Base-by-base conservation (phyloP, 805 yeast species). In the Kuraishia hungarica region DNA sequence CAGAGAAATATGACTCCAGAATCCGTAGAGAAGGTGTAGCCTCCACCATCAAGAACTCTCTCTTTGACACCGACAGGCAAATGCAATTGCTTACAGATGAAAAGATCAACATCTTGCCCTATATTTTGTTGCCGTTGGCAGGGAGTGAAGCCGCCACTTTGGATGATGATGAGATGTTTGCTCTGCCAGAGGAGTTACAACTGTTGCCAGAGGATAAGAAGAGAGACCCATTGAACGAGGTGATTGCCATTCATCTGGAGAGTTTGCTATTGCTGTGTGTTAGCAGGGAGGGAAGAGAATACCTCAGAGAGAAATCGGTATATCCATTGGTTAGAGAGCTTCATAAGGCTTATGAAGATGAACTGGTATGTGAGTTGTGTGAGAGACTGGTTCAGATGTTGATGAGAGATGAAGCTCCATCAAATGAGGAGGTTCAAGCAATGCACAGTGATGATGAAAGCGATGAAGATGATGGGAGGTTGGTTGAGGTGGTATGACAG, bases 21-120 rank as follows among this genome's bases (percentile, higher is more conserved):
- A 81, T 82, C 24, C 83, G 98, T 72, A 80, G 98, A 70, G 92
- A 87, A 66, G 97, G 97, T 64, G 92, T 89, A 46, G 96, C 96
- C 1, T 87, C 96, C 4, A 87, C 97, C 1, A 88, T 94, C 61
- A 93, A 94, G 68, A 93, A 93, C 70, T 81, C 93, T 0, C 72
- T 93, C 52, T 93, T 93, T 64, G 97, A 92, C 65, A 75, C 88
- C 1, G 81, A 83, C 48, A 69, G 80, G 39, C 98, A 93, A 66
- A 70, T 71, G 61, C 68, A 66, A 23, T 72, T 93, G 50, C 67
- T 90, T 48, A 74, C 73, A 3, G 86, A 87, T 62, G 82, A 77
- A 43, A 70, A 76, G 8, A 83, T 89, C 56, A 89, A 92, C 61
- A 62, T 93, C 46, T 76, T 94, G 64, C 96, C 97, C 4, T 89